Evolutionary conservation across 2,329 filamentous ascomycete species (phyloP), one percentile per base, ranked within the genome.

Genomic region (Chlorencoelia australis): DNA sequence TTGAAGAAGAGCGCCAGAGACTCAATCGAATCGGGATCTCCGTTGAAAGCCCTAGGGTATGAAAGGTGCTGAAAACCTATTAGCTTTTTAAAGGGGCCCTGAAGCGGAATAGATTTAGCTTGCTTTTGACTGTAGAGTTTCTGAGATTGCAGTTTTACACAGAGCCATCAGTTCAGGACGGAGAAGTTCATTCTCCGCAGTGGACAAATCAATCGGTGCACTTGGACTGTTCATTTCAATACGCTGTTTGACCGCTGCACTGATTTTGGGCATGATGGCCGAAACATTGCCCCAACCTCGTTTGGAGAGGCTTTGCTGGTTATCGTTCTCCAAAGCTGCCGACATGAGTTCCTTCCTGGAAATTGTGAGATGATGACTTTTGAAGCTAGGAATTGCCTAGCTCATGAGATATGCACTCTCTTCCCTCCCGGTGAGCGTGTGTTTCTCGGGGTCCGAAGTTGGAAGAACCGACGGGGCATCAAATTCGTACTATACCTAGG

Each of bases 111-210:
- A 32, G 19, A 16, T 22, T 7, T 9, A 14, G 16, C 29, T 15
- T 19, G 18, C 29, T 31, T 15, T 21, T 14, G 5, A 15, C 14
- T 8, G 27, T 6, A 47, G 35, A 29, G 37, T 34, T 5, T 42
- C 33, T 8, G 9, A 15, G 13, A 45, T 34, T 13, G 34, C 33
- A 7, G 37, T 17, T 30, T 41, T 45, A 27, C 31, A 36, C 3
- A 48, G 35, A 13, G 35, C 37, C 4, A 48, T 30, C 7, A 47
- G n/a, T 29, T 47, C 40, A 5, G 33, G 15, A n/a, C 44, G 35
- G 10, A 43, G 37, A 3, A 48, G 37, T 42, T 42, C 47, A 26
- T 48, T 48, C 25, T 48, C 46, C n/a, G 46, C 42, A 5, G 40
- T 30, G 9, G 37, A 17, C 5, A 48, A 17, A 20, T 48, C 46